Evolutionary conservation across 2,329 filamentous ascomycete species (phyloP).

Genomic region (Sclerotinia subarctica): DNA sequence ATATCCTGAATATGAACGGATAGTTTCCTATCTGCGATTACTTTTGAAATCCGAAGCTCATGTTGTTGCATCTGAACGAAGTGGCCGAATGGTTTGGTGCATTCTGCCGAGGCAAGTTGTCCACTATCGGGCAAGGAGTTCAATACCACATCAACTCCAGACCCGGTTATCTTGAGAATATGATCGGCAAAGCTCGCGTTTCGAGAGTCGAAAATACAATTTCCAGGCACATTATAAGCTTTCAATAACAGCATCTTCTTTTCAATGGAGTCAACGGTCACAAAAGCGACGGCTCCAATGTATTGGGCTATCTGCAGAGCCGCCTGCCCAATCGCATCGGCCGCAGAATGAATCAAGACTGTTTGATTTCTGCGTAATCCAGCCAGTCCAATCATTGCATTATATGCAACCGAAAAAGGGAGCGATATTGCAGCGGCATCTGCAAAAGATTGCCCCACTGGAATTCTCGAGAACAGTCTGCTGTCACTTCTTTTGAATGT

Average conservation of each 20-base stretch:
- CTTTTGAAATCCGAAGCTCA: not conserved
- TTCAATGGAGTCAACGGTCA: conserved; percentile 34
- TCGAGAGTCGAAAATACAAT: conserved; percentile 6
- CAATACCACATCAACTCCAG: conserved; percentile 11
- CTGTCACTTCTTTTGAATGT: not conserved
- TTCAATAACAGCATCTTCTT: conserved; percentile 28
- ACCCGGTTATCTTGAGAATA: not conserved
- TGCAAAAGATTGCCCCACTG: conserved; percentile 20
- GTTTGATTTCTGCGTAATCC: conserved; percentile 28
- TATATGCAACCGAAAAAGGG: conserved; percentile 25
- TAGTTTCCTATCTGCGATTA: not conserved
- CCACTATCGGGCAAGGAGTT: conserved; percentile 1
- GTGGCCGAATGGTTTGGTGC: not conserved
- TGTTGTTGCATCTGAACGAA: conserved; percentile 3
- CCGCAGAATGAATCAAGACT: conserved; percentile 38
- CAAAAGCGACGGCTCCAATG: conserved; percentile 32
- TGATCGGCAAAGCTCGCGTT: not conserved
- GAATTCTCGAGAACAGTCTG: conserved; percentile 21
- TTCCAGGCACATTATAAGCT: not conserved
- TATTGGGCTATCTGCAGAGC: conserved; percentile 35
- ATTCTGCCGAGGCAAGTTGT: not conserved
- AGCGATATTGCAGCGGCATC: conserved; percentile 28
- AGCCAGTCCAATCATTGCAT: conserved; percentile 26
- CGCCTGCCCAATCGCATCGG: conserved; percentile 38
- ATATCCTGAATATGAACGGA: not conserved